Base-by-base conservation (phyloP, 2,329 filamentous ascomycete species). In the Anthostomella pinea region DNA sequence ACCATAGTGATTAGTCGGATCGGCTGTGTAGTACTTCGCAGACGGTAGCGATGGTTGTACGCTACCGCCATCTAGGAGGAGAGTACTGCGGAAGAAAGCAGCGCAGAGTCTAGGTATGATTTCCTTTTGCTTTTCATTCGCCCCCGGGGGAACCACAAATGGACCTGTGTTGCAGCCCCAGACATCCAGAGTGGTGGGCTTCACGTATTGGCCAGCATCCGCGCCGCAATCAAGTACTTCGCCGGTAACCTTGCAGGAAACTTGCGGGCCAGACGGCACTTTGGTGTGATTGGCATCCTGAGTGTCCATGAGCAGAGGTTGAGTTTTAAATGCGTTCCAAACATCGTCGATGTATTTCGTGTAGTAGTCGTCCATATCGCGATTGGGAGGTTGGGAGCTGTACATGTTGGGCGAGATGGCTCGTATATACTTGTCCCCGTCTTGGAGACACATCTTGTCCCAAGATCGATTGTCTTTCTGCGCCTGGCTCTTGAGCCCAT, bases 1-100 rank as follows among this genome's bases (percentile, higher is more conserved):
- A 14, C 75, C 65, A 48, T 80, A 84, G 49, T 81, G 76, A 42
- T 63, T 65, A 5, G 66, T 69, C 3, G 66, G 60, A 6, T 58
- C 41, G 4, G 31, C 44, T 2, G 50, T 56, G 48, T 77, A 75
- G 53, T 74, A 75, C 24, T 49, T 34, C 24, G 1, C 39, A 31
- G 5, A 45, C 43, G 0, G 59, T 48, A 4, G 51, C 41, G 57
- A 59, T 1, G 72, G 72, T 48, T 73, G 66, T 3, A 60, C 39
- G 38, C 68, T 45, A 10, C 70, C 71, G 1, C 64, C 67, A 8
- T 63, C 55, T 3, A 72, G 33, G 30, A 71, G 55, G 10, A 69
- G 57, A n/a, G 63, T 72, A 17, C 58, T 61, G 5, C 70, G 66
- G 16, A 59, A 52, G 43, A 73, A 70, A 3, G 67, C 69, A 0